Conservation (phyloP, 495 filamentous ascomycete genomes). For the Evernia prunastri region DNA sequence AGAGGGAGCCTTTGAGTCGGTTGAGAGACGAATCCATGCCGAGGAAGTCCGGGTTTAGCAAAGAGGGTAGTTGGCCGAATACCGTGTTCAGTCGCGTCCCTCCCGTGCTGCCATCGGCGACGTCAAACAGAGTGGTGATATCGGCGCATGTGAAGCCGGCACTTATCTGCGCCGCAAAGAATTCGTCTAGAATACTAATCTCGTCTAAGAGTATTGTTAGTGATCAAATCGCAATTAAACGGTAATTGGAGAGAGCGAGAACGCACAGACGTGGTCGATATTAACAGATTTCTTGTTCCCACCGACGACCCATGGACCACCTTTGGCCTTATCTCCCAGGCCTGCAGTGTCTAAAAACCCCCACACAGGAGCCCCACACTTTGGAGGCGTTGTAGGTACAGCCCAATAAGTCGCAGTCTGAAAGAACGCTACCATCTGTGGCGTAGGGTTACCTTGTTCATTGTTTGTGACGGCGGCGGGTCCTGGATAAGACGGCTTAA, state of each 20-base stretch:
- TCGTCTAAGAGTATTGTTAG: conserved; percentile 5
- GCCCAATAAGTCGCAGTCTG: conserved; percentile 13
- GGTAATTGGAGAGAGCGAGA: background rate
- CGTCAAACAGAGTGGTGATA: background rate
- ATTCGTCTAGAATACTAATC: conserved; percentile 12
- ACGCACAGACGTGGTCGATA: conserved; percentile 10
- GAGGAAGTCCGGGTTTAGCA: conserved; percentile 10
- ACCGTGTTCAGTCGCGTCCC: conserved; percentile 12
- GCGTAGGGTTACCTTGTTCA: conserved; percentile 1
- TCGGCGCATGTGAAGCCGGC: conserved; percentile 9
- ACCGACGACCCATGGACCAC: background rate
- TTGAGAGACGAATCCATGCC: conserved; percentile 14
- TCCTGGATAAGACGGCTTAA: background rate
- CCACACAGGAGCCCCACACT: conserved; percentile 11
- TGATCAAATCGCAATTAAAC: no score
- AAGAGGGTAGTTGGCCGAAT: conserved; percentile 2
- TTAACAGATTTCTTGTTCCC: conserved; percentile 2
- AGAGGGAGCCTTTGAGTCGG: conserved; percentile 12
- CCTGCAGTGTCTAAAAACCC: conserved; percentile 2
- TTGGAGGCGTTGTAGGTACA: conserved; percentile 9
- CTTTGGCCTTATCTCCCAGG: background rate
- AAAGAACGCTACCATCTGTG: conserved; percentile 4
- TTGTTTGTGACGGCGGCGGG: conserved; percentile 3
- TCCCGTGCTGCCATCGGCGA: conserved; percentile 1
- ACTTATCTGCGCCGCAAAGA: conserved; percentile 9